Conservation (phyloP, 768 basidiomycete genomes). For the Hortiboletus flavorubellus region DNA sequence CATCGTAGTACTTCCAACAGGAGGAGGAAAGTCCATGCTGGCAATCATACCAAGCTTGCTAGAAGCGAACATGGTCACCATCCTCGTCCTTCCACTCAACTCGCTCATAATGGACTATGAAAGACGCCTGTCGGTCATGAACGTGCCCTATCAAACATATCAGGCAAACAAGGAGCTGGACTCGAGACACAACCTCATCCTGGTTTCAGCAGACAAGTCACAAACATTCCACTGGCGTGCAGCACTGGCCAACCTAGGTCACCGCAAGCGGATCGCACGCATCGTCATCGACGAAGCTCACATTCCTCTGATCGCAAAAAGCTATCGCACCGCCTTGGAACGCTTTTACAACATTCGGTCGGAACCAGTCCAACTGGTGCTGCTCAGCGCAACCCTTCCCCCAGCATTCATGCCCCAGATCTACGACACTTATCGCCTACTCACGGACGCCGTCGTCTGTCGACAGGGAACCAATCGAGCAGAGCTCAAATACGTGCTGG, state of each 20-base stretch:
- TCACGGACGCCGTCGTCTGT: background rate
- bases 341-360: background rate
- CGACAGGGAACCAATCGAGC: background rate
- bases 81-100: background rate
- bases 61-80: background rate
- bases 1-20: background rate
- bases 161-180: background rate
- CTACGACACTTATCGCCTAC: constrained; percentile 1
- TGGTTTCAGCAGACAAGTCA: constrained; percentile 7
- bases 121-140: background rate
- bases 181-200: background rate
- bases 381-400: constrained; percentile 21
- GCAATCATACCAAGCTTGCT: background rate
- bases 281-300: constrained; percentile 27
- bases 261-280: background rate
- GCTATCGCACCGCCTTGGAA: constrained; percentile 9
- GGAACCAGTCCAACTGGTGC: constrained; percentile 12
- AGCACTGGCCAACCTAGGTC: background rate
- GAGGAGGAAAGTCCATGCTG: constrained; percentile 2
- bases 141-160: background rate
- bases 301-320: constrained; percentile 3
- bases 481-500: constrained; percentile 6
- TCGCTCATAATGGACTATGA: background rate
- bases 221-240: constrained; percentile 2
- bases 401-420: background rate